Conservation (phyloP, 2,329 filamentous ascomycete species). For the Penicillium sp. region DNA sequence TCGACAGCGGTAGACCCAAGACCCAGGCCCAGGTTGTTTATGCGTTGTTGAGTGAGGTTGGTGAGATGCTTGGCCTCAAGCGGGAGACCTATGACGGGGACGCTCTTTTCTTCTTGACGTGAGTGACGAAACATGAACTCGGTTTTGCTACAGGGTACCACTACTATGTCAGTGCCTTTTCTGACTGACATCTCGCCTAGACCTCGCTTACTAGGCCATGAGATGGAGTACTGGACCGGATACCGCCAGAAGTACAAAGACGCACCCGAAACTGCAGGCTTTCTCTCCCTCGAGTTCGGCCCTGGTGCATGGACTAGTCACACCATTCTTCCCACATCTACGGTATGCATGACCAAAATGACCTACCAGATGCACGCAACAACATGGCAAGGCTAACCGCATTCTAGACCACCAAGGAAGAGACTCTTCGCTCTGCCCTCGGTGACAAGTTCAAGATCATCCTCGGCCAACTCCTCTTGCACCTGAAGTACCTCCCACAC, state of each 20-base stretch:
- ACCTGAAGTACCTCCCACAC: conserved; percentile 15
- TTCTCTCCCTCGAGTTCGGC: conserved; percentile 18
- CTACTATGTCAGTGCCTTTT: background rate
- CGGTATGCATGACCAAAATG: conserved; percentile 11
- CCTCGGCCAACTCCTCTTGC: conserved; percentile 22
- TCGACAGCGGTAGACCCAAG: conserved; percentile 6
- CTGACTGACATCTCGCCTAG: conserved; percentile 6
- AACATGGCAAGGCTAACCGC: background rate
- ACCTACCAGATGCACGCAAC: background rate
- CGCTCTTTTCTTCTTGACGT: conserved; percentile 19
- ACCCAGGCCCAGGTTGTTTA: conserved; percentile 24
- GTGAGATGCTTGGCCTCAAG: conserved; percentile 13
- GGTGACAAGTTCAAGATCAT: conserved; percentile 26
- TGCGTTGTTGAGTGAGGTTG: conserved; percentile 24
- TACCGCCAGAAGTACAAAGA: conserved; percentile 23
- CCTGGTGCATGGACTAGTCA: conserved; percentile 1
- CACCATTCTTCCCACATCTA: conserved; percentile 20
- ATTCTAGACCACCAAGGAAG: conserved; percentile 15
- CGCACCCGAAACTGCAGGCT: conserved; percentile 17
- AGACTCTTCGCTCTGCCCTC: conserved; percentile 16
- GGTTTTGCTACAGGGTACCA: background rate
- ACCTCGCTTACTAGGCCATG: conserved; percentile 12
- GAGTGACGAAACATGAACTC: background rate
- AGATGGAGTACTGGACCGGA: conserved; percentile 27
- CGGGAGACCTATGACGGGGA: conserved; percentile 6